A percentile compares a stretch with the other conserved stretches of the same genome.
phyloP scores from a whole-genome alignment of 2,329 filamentous ascomycete species.

The Diaporthe nobilis region DNA sequence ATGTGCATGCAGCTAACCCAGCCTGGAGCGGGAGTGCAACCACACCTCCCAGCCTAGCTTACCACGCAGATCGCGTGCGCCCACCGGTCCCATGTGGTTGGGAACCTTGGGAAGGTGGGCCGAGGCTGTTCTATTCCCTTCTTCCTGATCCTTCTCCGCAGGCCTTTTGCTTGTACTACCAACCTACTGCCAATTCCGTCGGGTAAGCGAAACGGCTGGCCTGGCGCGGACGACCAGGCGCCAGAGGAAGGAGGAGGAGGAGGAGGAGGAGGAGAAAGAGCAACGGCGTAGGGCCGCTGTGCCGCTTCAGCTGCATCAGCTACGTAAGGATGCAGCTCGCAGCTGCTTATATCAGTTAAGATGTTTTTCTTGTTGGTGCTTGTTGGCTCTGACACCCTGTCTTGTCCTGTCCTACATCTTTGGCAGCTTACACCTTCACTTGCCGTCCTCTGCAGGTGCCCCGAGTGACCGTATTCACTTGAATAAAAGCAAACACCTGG shows the following conservation, averaged over 20 bases:
- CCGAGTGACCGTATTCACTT: not conserved
- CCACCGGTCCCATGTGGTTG: not conserved
- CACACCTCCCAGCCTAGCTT: not conserved
- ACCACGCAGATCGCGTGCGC: conserved; percentile 2
- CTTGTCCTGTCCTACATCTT: not conserved
- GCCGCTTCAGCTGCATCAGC: conserved; percentile 7
- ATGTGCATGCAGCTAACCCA: not conserved
- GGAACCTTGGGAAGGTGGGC: not conserved
- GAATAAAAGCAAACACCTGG: not conserved
- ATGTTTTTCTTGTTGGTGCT: conserved; percentile 1
- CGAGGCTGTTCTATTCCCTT: not conserved
- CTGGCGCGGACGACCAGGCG: not conserved
- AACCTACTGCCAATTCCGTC: not conserved
- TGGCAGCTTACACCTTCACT: not conserved
- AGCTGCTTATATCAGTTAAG: conserved; percentile 21
- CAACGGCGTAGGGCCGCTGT: not conserved
- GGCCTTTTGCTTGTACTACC: not conserved
- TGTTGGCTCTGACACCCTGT: conserved; percentile 14
- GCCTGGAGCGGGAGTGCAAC: not conserved
- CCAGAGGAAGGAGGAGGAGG: not conserved
- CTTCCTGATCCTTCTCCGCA: conserved; percentile 20
- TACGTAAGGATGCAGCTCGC: not conserved
- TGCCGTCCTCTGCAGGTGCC: not conserved
- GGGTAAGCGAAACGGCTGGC: conserved; percentile 7
- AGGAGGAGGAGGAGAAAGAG: not conserved